These are phyloP conservation scores for Eutrema heterophyllum DNA, from an alignment of 345 rosid species.

Conservation along the genomic window DNA sequence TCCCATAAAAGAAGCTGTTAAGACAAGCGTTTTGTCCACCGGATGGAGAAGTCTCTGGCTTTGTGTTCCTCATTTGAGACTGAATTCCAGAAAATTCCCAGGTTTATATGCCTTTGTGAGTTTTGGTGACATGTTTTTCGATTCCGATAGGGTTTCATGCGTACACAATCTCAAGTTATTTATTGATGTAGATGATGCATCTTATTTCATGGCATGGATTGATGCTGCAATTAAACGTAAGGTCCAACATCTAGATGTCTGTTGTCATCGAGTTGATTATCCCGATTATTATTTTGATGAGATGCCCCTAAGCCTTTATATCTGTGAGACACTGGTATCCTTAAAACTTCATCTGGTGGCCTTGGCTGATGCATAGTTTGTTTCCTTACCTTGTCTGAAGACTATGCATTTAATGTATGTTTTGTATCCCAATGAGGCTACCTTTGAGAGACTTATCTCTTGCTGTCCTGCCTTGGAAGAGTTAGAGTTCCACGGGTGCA, in stretches of 20 bases:
- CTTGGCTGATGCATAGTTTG: neutral
- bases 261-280: too few relatives aligned
- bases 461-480: neutral
- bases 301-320: neutral
- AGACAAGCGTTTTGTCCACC: neutral
- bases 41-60: neutral
- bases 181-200: neutral
- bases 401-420: neutral
- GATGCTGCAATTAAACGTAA: neutral
- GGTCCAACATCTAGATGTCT: neutral
- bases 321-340: neutral
- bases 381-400: constrained; percentile 4
- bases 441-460: neutral
- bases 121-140: neutral
- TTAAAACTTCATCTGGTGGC: neutral
- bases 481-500: neutral
- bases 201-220: neutral
- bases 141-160: neutral
- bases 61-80: neutral
- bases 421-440: neutral
- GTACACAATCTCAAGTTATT: neutral
- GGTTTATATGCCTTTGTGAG: neutral
- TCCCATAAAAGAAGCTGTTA: neutral
- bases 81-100: neutral
- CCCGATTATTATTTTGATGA: too few relatives aligned